Base-by-base conservation (phyloP, 768 basidiomycete genomes). In the Podaxis sp. region DNA sequence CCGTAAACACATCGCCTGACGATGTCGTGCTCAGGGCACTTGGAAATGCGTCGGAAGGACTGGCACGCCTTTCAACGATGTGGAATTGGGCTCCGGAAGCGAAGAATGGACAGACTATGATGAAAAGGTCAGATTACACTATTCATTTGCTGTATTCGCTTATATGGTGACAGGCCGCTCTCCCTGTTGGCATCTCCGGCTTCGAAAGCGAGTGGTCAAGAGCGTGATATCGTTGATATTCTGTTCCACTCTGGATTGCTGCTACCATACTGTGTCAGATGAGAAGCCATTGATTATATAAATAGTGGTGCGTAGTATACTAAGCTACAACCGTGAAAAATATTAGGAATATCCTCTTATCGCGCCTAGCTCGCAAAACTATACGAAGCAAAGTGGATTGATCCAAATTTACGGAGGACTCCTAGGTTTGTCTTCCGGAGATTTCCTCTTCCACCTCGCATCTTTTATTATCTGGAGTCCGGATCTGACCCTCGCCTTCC, bases 81-180 rank as follows among this genome's bases (percentile, higher is more conserved):
- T 92, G n/a, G 86, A 88, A 36, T 76, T 93, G 46, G 72, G 72
- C 17, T 22, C 0, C 22, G 49, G 15, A 33, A 85, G 88, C 27
- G 83, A 79, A 2, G 86, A 88, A 71, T 96, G 94, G 94, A 84
- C 79, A 12, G 94, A 95, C 68, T 96, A 96, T 66, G 94, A 96
- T 66, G 94, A 96, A 73, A 93, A 94, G 83, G 94, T 89, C 64
- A 49, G 75, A 38, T 36, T n/a, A 1, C 15, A 29, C 27, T 47
- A 17, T 29, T 59, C 62, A 50, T 37, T 24, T 7, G 54, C 64
- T 41, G 17, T 1, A 17, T 17, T 33, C 17, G 2, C 61, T 25
- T 2, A 67, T 40, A 55, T 51, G 57, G 60, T 58, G 36, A 38
- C 64, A 89, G 91, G 79, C 81, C 13, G 76, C 78, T 19, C 71